Base-by-base conservation (phyloP, 768 basidiomycete genomes). In the Mycena haematopus region DNA sequence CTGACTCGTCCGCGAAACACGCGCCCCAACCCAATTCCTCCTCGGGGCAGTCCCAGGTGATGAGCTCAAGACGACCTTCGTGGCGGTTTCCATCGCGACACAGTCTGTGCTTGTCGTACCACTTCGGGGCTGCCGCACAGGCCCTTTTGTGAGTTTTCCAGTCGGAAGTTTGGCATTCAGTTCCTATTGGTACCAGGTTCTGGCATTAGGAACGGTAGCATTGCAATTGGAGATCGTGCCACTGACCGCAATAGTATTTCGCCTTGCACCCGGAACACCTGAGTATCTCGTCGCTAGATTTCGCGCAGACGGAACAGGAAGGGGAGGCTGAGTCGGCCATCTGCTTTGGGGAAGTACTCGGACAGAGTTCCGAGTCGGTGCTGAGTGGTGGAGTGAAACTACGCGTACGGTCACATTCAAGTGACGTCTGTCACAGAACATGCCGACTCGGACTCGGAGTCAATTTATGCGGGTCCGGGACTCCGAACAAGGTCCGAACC, bases 61-160 rank as follows among this genome's bases (percentile, higher is more conserved):
- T 76, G 19, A 79, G 69, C 63, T 78, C 76, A 11, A 77, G 72
- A 19, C 71, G 63, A 9, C 77, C 77, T 47, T 76, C 74, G 65
- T 78, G 76, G 1, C 44, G 65, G 31, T 52, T 62, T 10, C 75
- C 73, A 54, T 76, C 76, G 3, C 52, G 63, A 62, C 75, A 77
- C 58, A 70, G 72, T 24, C 76, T 66, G 50, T 74, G 66, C 44
- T 71, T 70, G 54, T 77, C 73, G 56, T 77, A 78, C 76, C 77
- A 77, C 17, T 60, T 54, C 7, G 56, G 51, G 9, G 61, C 51
- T 22, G 65, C 63, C 4, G 65, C 61, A 45, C 77, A 77, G n/a
- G 62, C 51, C 3, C 6, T 27, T 60, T 74, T 77, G 58, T 78
- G 77, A 22, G 62, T 60, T n/a, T 60, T 50, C 76, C 77, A 78